A percentile compares a stretch with the other conserved stretches of the same genome.
phyloP scores from a whole-genome alignment of 1,284 basidiomycete genomes.

The Ustilago shanxiensis region DNA sequence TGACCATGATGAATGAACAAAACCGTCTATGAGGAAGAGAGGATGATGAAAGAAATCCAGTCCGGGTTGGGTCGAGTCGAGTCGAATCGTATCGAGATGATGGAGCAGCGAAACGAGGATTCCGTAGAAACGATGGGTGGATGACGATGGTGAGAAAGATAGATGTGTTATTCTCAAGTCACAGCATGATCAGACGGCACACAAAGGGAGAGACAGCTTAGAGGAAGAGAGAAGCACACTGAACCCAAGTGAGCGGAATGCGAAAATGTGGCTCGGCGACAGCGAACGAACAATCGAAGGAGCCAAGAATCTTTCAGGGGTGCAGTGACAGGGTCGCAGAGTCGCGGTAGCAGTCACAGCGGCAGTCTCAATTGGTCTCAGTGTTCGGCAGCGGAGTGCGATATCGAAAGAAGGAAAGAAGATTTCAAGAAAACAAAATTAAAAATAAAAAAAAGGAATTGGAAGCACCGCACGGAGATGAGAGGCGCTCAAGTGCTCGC shows the following conservation, averaged over 20 bases:
- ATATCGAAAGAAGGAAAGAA: neutral
- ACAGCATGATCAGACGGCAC: no score
- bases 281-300: neutral
- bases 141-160: neutral
- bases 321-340: neutral
- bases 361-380: no score
- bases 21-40: slow-evolving; percentile 14
- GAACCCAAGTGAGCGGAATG: neutral
- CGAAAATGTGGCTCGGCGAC: neutral
- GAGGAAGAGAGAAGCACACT: neutral
- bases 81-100: neutral
- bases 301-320: neutral
- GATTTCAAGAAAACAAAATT: neutral
- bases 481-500: slow-evolving; percentile 4
- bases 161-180: neutral
- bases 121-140: neutral
- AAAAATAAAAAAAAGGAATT: no score
- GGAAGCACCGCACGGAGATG: no score
- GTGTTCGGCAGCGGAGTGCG: neutral
- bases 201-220: no score
- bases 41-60: slow-evolving; percentile 3
- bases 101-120: neutral
- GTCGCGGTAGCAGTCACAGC: no score
- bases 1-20: slow-evolving; percentile 50
- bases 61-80: neutral